Conservation (phyloP, 805 yeast species). For the Ogataea nakhonphanomensis region DNA sequence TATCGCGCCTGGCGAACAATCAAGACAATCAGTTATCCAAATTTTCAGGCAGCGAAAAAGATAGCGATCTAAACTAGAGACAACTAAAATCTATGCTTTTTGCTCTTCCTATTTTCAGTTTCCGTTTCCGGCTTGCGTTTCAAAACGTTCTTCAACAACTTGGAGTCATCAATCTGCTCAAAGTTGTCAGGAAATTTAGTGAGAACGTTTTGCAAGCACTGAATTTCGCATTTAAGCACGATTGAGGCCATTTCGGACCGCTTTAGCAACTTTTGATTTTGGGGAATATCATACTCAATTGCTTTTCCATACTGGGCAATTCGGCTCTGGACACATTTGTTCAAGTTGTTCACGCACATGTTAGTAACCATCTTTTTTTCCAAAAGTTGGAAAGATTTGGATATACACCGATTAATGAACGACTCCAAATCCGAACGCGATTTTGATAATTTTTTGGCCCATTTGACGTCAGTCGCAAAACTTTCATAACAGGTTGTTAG, state of each 20-base stretch:
- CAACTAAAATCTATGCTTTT: constrained; percentile 27
- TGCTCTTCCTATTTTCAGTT: constrained; percentile 24
- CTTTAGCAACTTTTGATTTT: constrained; percentile 11
- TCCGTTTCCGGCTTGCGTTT: constrained; percentile 43
- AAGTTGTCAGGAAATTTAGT: constrained; percentile 31
- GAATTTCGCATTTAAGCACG: constrained; percentile 55
- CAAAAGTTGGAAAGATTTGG: constrained; percentile 59
- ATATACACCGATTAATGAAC: constrained; percentile 46
- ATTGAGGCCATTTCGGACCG: constrained; percentile 47
- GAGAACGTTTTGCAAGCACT: constrained; percentile 42
- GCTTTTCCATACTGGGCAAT: constrained; percentile 39
- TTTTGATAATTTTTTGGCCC: constrained; percentile 30
- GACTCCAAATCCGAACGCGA: constrained; percentile 29
- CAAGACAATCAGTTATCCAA: not conserved
- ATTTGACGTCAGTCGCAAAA: constrained; percentile 30
- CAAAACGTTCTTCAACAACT: constrained; percentile 53
- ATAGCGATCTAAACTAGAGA: constrained; percentile 1
- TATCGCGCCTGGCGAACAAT: not conserved
- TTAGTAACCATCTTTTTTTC: constrained; percentile 49
- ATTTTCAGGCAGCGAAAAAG: not conserved
- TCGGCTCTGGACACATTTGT: constrained; percentile 34
- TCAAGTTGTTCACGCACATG: constrained; percentile 28
- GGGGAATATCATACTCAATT: constrained; percentile 18
- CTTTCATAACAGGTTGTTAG: constrained; percentile 38
- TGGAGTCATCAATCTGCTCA: constrained; percentile 53